Evolutionary conservation across 1,139 yeast genomes (phyloP), one percentile per base, ranked within the genome.

Genomic region (Pichiaceae sp.): DNA sequence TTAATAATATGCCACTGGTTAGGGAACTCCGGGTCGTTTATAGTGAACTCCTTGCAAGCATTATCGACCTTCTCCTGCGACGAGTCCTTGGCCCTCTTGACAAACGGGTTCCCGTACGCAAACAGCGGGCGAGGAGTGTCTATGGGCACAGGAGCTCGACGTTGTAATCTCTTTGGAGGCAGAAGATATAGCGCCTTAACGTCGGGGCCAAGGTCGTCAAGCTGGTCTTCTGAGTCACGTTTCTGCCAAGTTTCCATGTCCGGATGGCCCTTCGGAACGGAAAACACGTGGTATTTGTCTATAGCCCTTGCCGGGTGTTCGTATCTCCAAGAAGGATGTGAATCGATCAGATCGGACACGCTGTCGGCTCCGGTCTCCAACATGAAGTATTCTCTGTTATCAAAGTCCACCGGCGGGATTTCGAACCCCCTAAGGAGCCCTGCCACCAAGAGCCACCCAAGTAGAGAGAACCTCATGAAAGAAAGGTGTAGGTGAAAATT

Each of bases 1-100:
- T 93, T 93, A 32, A 82, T 60, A 23, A 93, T 60, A 59, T 91
- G 96, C 99, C 99, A 93, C 59, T 93, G 99, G 32, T 72, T 67
- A 8, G 62, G 56, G 53, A 93, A 91, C 14, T 71, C 62, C 0
- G 98, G 98, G 59, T 91, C 99, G 17, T 69, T 56, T 38, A 91
- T 91, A 9, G 59, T 63, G 39, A 87, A 70, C 41, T 68, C 63
- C n/a, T 72, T 66, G 42, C 69, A 64, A 0, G 73, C 75, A 14
- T 66, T 63, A 24, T 56, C 59, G 29, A 57, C 47, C 0, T 66
- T 64, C 31, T 57, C 46, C 53, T 70, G 63, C 14, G 79, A 64
- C 1, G 57, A 57, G 46, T 53, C 61, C 17, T 42, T 36, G 3
- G 43, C 38, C 20, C 35, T 17, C 12, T 8, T 15, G 27, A 5